Percentiles rank a stretch among this genome's conserved stretches.
phyloP scores from a whole-genome alignment of 2,329 filamentous ascomycete genomes.

The Colletotrichum sp. region DNA sequence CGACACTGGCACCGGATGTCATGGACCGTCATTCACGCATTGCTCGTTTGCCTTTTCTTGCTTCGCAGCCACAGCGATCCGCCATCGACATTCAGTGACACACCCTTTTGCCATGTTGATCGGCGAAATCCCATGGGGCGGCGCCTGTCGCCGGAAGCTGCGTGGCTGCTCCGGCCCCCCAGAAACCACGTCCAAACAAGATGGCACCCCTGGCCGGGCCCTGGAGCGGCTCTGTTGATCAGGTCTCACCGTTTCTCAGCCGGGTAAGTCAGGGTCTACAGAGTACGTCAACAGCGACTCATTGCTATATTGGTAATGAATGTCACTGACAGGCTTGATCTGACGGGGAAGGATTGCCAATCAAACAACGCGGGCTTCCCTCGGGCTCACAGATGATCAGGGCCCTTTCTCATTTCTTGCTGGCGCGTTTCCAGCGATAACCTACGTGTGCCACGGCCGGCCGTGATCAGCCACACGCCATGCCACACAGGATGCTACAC shows the following conservation, averaged over 20 bases:
- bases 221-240: slow-evolving; percentile 19
- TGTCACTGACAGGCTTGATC: background rate
- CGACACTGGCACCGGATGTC: background rate
- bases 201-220: slow-evolving; percentile 3
- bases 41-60: background rate
- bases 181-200: slow-evolving; percentile 6
- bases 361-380: background rate
- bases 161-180: background rate
- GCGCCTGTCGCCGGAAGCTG: background rate
- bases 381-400: slow-evolving; percentile 5
- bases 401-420: slow-evolving; percentile 12
- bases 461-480: slow-evolving; percentile 13
- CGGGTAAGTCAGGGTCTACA: slow-evolving; percentile 1
- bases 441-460: slow-evolving; percentile 9
- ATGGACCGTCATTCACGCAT: background rate
- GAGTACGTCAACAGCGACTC: background rate
- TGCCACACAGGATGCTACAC: slow-evolving; percentile 14
- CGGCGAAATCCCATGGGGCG: slow-evolving; percentile 1
- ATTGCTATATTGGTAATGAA: background rate
- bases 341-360: background rate
- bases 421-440: background rate
- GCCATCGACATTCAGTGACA: background rate
- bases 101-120: slow-evolving; percentile 4
- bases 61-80: background rate
- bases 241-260: slow-evolving; percentile 15